Evolutionary conservation across 2,329 filamentous ascomycete species (phyloP), one percentile per base, ranked within the genome.

Genomic region (Talaromyces atroroseus): DNA sequence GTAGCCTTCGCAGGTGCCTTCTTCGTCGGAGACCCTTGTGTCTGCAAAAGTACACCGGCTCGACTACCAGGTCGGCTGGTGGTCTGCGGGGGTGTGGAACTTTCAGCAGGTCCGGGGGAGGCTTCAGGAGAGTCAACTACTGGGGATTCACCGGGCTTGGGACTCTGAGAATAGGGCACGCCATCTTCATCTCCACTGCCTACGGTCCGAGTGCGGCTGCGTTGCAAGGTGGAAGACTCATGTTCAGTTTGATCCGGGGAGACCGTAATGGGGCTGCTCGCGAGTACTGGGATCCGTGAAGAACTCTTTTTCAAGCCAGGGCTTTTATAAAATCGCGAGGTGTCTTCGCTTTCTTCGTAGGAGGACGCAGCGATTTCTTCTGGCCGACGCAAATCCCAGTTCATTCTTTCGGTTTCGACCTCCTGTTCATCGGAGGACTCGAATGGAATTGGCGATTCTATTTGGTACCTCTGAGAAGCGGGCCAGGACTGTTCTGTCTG

Each of bases 261-360:
- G 58, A 95, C 86, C 11, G 91, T 90, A 20, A 84, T 81, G 2
- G 89, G 88, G 68, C 90, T 96, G 14, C 82, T 77, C 65, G 90
- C 92, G 29, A 90, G 85, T 38, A 97, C 80, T 1, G 94, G 94
- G 68, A 99, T 96, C 54, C 90, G 85, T 46, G 92, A 96, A 3
- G 82, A 76, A 74, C 82, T 76, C 78, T 82, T 74, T 80, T 87
- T 66, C 69, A 80, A 61, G 69, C 75, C 62, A 64, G 81, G 73
- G 73, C 82, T 66, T 74, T 71, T 63, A 75, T 66, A 82, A 72
- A 69, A 82, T 78, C 64, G 83, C 76, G 52, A 54, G 10, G 70
- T 62, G 44, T 54, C 58, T n/a, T 69, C 66, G 8, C 74, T 68
- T 55, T 68, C 62, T 24, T 62, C 68, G 58, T 34, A 24, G 20